Evolutionary conservation across 306 rosid genomes (phyloP).

Genomic region (Quercus cerris): DNA sequence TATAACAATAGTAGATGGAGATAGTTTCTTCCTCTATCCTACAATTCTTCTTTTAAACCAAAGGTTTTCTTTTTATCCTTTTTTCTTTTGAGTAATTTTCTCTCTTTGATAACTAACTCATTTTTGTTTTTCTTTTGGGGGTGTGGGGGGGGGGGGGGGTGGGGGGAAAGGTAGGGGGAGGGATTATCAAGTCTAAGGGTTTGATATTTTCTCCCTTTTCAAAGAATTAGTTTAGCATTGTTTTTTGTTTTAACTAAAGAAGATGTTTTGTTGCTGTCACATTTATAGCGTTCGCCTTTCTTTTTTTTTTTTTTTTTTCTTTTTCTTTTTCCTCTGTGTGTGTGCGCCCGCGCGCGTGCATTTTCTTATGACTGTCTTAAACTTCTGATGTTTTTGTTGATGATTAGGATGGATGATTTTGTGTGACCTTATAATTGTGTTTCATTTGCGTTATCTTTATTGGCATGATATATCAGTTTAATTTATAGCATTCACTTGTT

Average conservation of each 20-base stretch:
- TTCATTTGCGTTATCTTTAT: not conserved
- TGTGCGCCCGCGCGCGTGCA: not conserved
- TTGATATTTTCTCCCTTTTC: too few species aligned
- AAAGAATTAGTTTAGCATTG: not conserved
- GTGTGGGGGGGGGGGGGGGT: too few species aligned
- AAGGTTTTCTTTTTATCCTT: not conserved
- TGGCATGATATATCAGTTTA: constrained; percentile 2
- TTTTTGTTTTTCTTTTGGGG: too few species aligned
- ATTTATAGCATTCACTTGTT: not conserved
- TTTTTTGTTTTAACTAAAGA: not conserved
- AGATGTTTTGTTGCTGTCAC: not conserved
- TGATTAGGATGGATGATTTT: not conserved
- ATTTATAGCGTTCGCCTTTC: not conserved
- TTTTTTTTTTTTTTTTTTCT: not conserved
- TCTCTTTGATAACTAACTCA: not conserved
- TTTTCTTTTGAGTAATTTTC: not conserved
- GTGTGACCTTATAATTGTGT: not conserved
- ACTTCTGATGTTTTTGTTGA: not conserved
- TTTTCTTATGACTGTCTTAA: not conserved
- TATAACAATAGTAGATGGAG: not conserved
- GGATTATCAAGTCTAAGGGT: too few species aligned
- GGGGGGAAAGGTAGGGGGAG: not conserved
- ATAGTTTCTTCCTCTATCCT: not conserved
- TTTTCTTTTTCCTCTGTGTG: too few species aligned
- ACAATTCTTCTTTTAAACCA: not conserved